Evolutionary conservation across 2,329 filamentous ascomycete genomes (phyloP).

Genomic region (Hypoxylon sp.): DNA sequence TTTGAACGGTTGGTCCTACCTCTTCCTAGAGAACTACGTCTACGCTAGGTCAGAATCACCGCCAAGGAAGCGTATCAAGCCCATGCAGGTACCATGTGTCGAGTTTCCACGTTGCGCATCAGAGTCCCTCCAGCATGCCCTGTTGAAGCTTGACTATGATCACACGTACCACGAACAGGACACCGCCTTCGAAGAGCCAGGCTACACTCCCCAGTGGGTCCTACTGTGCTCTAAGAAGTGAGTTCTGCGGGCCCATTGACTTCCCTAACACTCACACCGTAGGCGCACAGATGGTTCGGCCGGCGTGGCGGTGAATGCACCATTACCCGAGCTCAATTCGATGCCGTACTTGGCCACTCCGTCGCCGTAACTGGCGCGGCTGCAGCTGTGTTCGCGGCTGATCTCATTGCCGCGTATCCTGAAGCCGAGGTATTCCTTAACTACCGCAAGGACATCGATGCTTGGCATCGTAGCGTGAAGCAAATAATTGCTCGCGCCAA

Average conservation of each 20-base stretch:
- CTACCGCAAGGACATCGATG: slow-evolving; percentile 56
- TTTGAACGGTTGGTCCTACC: slow-evolving; percentile 35
- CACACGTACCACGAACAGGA: slow-evolving; percentile 55
- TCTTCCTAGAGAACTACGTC: slow-evolving; percentile 40
- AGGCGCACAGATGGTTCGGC: slow-evolving; percentile 35
- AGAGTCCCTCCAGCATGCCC: slow-evolving; percentile 54
- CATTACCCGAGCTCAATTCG: slow-evolving; percentile 47
- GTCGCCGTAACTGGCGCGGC: slow-evolving; percentile 60
- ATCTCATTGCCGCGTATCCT: slow-evolving; percentile 62
- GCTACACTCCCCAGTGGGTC: slow-evolving; percentile 45
- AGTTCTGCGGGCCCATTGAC: slow-evolving; percentile 1
- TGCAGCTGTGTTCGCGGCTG: slow-evolving; percentile 57
- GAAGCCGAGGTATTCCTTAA: slow-evolving; percentile 63
- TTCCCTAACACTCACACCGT: background rate
- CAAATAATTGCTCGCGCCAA: slow-evolving; percentile 48
- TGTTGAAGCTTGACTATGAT: slow-evolving; percentile 52
- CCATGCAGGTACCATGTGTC: slow-evolving; percentile 55
- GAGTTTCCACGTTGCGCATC: slow-evolving; percentile 54
- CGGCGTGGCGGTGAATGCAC: slow-evolving; percentile 27
- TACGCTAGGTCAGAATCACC: slow-evolving; percentile 44
- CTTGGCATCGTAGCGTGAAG: slow-evolving; percentile 56
- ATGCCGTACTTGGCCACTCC: slow-evolving; percentile 48
- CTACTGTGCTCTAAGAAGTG: slow-evolving; percentile 49
- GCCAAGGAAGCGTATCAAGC: slow-evolving; percentile 50
- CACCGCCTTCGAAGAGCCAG: slow-evolving; percentile 49